Evolutionary conservation across 306 rosid species (phyloP), one percentile per base, ranked within the genome.

Genomic region (Phaseolus lunatus): DNA sequence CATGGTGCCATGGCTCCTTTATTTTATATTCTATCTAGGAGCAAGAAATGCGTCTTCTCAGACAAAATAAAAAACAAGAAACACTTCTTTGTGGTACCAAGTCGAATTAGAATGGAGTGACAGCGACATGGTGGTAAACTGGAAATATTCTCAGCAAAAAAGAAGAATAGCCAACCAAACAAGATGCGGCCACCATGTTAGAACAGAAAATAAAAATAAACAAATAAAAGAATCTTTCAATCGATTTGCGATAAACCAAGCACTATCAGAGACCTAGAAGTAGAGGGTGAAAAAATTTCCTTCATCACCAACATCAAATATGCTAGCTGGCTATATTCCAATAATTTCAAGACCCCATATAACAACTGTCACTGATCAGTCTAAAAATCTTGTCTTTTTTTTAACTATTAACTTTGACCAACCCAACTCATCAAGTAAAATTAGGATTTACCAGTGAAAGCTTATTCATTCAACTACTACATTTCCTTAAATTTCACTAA

Each of bases 301-400:
- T 61, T 71, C 70, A 41, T 61, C 7, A 61, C 13, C 68, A 9
- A 45, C 71, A 66, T 72, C 59, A 72, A 82, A 68, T 49, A 77
- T 48, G 84, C 82, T 39, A 80, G 85, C 78, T 84, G 80, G 80
- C 82, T 76, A 43, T 31, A 70, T 69, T 62, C 53, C 37, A 74
- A 82, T 70, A 75, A 81, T 81, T 44, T 47, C 4, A 70, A 73
- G 29, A 81, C 65, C 70, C 57, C 70, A 76, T 37, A 24, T 57
- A 72, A 82, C 82, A 73, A 75, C 66, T 79, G 78, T 78, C 50
- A 13, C 48, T 35, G 62, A 41, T 47, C 63, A 14, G 72, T 70
- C 68, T 14, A 52, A 76, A 56, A 53, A 56, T 33, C 9, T 31
- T 26, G 78, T 79, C 67, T n/a, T 69, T 56, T 70, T 43, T 39